Evolutionary conservation across 2,329 filamentous ascomycete genomes (phyloP).

Genomic region (Aspergillus caelatus): DNA sequence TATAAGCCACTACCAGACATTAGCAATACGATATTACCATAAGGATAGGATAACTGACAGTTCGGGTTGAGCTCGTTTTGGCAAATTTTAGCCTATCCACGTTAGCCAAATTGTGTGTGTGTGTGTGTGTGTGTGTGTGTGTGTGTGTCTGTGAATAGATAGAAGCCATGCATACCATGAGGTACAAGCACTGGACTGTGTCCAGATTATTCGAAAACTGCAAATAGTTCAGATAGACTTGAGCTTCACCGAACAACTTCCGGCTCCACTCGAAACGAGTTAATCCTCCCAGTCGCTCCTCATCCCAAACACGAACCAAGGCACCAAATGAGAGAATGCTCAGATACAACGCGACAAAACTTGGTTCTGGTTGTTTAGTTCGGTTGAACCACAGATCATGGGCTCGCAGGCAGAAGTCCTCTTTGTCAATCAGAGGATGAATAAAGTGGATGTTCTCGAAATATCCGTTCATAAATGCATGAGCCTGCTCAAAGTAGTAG

Average conservation of each 20-base stretch:
- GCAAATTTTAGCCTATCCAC: slow-evolving; percentile 49
- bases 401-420: slow-evolving; percentile 46
- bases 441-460: slow-evolving; percentile 54
- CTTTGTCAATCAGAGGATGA: slow-evolving; percentile 53
- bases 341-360: slow-evolving; percentile 53
- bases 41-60: slow-evolving; percentile 31
- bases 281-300: slow-evolving; percentile 47
- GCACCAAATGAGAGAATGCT: slow-evolving; percentile 52
- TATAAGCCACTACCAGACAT: slow-evolving; percentile 43
- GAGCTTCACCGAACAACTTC: slow-evolving; percentile 49
- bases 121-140: too few species aligned
- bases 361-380: slow-evolving; percentile 34
- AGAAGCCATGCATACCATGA: slow-evolving; percentile 40
- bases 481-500: slow-evolving; percentile 50
- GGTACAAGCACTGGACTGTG: slow-evolving; percentile 52
- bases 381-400: slow-evolving; percentile 48
- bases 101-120: neutral
- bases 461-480: slow-evolving; percentile 51
- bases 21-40: slow-evolving; percentile 4
- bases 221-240: slow-evolving; percentile 41
- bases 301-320: slow-evolving; percentile 48
- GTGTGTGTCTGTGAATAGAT: neutral
- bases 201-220: slow-evolving; percentile 52
- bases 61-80: slow-evolving; percentile 55
- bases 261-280: slow-evolving; percentile 52